Base-by-base conservation (phyloP, 768 basidiomycete species). In the Hygrocybe coccinea region DNA sequence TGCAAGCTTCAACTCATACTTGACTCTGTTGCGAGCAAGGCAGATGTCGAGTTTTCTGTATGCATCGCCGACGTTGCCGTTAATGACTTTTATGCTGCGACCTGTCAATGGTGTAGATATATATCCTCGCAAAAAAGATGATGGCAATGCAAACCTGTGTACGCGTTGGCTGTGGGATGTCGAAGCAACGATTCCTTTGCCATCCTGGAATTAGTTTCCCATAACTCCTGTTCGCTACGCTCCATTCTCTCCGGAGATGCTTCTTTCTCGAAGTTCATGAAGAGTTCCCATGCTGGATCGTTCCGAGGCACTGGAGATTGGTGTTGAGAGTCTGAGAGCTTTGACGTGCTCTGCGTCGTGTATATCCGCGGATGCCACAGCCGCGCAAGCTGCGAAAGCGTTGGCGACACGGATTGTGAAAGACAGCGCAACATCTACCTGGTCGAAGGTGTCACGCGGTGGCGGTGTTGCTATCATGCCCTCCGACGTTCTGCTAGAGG, bases 401-500 rank as follows among this genome's bases (percentile, higher is more conserved):
- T 39, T 25, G 51, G 51, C 38, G 38, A 52, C 14, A 44, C 37
- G 21, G 37, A 36, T 36, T 35, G 49, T 34, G 35, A 36, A 36
- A 50, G 11, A 36, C 33, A n/a, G 35, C 29, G 58, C 49, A 59
- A 54, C 15, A 44, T 41, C n/a, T n/a, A n/a, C n/a, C n/a, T n/a
- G n/a, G n/a, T n/a, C n/a, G n/a, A n/a, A n/a, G n/a, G n/a, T n/a
- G n/a, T n/a, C n/a, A 29, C 29, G 33, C 14, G 3, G 50, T 37
- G 11, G 17, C 15, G 17, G 3, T 46, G 5, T 3, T 56, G 56
- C 52, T 44, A 50, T 56, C 43, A 88, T 89, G 87, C 79, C 81
- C 56, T 75, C 79, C 47, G 84, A 86, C 57, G 76, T 83, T 36
- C 76, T 97, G 52, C 76, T 83, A 54, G 94, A 97, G 73, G 94